Conservation (phyloP, 352 stramenopile genomes). For the Phytophthora cajani region DNA sequence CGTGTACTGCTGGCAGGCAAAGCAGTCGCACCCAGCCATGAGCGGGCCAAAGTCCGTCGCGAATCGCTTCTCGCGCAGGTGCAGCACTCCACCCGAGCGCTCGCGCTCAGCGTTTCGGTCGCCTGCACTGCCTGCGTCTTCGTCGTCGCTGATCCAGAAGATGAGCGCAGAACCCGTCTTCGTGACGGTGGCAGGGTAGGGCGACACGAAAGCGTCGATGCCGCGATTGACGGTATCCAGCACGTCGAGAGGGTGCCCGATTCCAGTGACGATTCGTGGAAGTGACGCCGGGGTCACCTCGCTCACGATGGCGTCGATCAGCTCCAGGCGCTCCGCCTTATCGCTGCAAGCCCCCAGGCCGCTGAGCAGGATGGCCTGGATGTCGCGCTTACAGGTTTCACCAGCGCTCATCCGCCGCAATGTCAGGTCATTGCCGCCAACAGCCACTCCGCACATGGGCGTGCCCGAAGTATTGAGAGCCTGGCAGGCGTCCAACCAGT, state of each 20-base stretch:
- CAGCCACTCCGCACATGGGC: constrained; percentile 69
- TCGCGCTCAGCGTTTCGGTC: constrained; percentile 35
- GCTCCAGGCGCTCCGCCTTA: constrained; percentile 38
- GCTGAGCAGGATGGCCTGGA: constrained; percentile 74
- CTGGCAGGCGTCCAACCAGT: constrained; percentile 78
- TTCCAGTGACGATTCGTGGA: constrained; percentile 68
- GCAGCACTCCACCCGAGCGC: constrained; percentile 58
- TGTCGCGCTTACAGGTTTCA: constrained; percentile 73
- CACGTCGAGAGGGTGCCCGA: constrained; percentile 72
- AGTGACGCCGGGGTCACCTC: constrained; percentile 42
- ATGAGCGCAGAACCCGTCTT: constrained; percentile 56
- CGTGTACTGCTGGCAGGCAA: constrained; percentile 76
- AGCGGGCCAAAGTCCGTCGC: constrained; percentile 70
- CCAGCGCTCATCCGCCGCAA: constrained; percentile 57
- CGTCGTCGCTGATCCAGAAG: constrained; percentile 65
- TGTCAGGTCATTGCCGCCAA: constrained; percentile 65
- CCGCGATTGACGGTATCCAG: constrained; percentile 57
- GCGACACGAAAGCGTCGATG: constrained; percentile 75
- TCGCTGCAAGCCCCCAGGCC: constrained; percentile 59
- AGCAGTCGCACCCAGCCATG: constrained; percentile 72
- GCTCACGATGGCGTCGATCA: constrained; percentile 59
- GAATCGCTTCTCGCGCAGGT: constrained; percentile 72
- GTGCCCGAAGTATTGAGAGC: constrained; percentile 16
- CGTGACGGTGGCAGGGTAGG: constrained; percentile 63
- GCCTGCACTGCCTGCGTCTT: constrained; percentile 18